Percentiles rank a stretch among this genome's conserved stretches.
Conservation (phyloP, 2,329 filamentous ascomycete genomes). For the Arachnomyces sp. region DNA sequence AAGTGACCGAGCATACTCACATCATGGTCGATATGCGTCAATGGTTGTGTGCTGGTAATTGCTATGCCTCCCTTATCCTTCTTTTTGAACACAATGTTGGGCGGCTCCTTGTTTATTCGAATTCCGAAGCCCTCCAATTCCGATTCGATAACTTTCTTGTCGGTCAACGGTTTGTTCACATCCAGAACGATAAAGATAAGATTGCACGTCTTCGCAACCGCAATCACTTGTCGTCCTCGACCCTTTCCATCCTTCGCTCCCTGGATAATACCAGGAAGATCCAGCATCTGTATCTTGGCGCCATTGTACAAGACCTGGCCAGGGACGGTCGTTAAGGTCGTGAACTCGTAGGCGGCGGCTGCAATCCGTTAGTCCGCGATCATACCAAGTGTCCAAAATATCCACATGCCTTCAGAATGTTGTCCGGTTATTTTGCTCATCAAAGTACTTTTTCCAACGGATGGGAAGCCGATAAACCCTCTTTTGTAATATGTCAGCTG, state of each 20-base stretch:
- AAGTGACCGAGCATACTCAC: slow-evolving; percentile 26
- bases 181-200: slow-evolving; percentile 97
- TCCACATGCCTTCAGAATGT: slow-evolving; percentile 66
- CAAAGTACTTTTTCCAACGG: slow-evolving; percentile 94
- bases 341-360: slow-evolving; percentile 96
- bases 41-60: slow-evolving; percentile 87
- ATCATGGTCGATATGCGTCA: slow-evolving; percentile 87
- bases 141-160: slow-evolving; percentile 90
- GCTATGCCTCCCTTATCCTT: slow-evolving; percentile 98
- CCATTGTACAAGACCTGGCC: slow-evolving; percentile 96
- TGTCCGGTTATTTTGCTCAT: slow-evolving; percentile 93
- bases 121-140: slow-evolving; percentile 97
- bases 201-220: slow-evolving; percentile 97
- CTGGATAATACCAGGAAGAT: slow-evolving; percentile 97
- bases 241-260: slow-evolving; percentile 97
- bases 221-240: slow-evolving; percentile 95
- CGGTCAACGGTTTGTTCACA: slow-evolving; percentile 95
- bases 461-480: slow-evolving; percentile 96
- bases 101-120: slow-evolving; percentile 91
- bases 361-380: slow-evolving; percentile 3
- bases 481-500: slow-evolving; percentile 13
- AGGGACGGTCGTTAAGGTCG: slow-evolving; percentile 92
- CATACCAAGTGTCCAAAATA: not conserved
- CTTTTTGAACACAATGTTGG: slow-evolving; percentile 99
- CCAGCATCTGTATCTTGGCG: slow-evolving; percentile 95